phyloP scores from a whole-genome alignment of 106 monocot species.

The Cymbidium sinense region DNA sequence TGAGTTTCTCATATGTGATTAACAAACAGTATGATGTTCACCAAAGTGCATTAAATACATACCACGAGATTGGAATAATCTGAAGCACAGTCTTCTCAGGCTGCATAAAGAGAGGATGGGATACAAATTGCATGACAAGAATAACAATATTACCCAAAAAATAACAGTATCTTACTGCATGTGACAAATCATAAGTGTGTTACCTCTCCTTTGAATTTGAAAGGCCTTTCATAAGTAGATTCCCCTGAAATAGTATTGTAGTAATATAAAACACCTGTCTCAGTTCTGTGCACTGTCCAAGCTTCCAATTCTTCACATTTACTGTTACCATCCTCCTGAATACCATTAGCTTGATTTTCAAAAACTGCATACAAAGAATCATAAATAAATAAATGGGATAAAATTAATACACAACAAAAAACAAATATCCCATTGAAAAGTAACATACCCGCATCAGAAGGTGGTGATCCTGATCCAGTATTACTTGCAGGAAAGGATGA shows the following conservation, averaged over 20 bases:
- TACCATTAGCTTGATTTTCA: slow-evolving; percentile 29
- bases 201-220: slow-evolving; percentile 81
- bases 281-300: slow-evolving; percentile 88
- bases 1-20: background rate
- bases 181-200: slow-evolving; percentile 23
- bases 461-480: slow-evolving; percentile 21
- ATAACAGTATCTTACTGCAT: slow-evolving; percentile 32
- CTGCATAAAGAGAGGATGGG: slow-evolving; percentile 41
- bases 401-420: background rate
- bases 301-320: slow-evolving; percentile 29
- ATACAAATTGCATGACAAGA: slow-evolving; percentile 10
- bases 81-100: slow-evolving; percentile 41
- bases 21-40: background rate
- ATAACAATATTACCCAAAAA: slow-evolving; percentile 7
- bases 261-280: slow-evolving; percentile 75
- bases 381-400: background rate
- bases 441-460: slow-evolving; percentile 25
- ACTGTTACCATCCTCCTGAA: slow-evolving; percentile 12
- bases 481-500: slow-evolving; percentile 16
- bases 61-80: slow-evolving; percentile 78
- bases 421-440: background rate
- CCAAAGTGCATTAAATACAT: slow-evolving; percentile 15
- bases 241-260: slow-evolving; percentile 82
- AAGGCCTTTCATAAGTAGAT: slow-evolving; percentile 89
- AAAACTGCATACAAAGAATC: slow-evolving; percentile 19